These are phyloP conservation scores for Plectosphaerella cucumerina DNA, from an alignment of 2,329 filamentous ascomycete species.

Conservation along the genomic window DNA sequence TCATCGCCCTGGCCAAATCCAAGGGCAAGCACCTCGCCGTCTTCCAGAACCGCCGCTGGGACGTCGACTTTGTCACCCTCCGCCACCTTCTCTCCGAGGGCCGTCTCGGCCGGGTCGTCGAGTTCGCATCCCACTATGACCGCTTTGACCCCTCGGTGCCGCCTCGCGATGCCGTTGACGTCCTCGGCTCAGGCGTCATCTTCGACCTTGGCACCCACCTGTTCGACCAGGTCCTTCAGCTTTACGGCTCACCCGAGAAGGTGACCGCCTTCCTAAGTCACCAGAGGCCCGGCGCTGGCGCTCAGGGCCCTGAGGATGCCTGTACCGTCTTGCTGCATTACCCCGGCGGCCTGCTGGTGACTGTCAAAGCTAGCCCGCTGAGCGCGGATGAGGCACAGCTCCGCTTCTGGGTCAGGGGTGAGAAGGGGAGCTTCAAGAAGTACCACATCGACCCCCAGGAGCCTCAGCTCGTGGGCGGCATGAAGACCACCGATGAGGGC, in stretches of 20 bases:
- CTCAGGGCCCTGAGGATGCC: conserved; percentile 50
- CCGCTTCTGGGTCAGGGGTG: conserved; percentile 73
- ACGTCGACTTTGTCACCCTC: conserved; percentile 71
- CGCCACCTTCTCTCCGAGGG: conserved; percentile 55
- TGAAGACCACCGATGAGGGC: conserved; percentile 53
- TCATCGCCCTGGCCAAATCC: conserved; percentile 51
- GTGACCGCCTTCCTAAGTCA: conserved; percentile 65
- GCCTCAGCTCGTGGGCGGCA: conserved; percentile 63
- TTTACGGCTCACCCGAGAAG: conserved; percentile 64
- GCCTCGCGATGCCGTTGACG: conserved; percentile 54
- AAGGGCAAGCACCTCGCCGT: conserved; percentile 54
- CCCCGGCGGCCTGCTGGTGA: conserved; percentile 56
- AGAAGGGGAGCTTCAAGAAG: conserved; percentile 75
- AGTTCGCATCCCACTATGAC: conserved; percentile 80
- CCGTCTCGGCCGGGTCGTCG: conserved; percentile 63
- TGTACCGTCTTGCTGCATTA: conserved; percentile 66
- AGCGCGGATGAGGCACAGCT: conserved; percentile 66
- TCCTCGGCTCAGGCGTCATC: conserved; percentile 61
- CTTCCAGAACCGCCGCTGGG: conserved; percentile 74
- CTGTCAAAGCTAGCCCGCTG: conserved; percentile 64
- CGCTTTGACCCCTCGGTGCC: conserved; percentile 62
- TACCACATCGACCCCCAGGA: conserved; percentile 69
- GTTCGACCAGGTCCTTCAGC: conserved; percentile 67
- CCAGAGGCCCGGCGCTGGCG: conserved; percentile 49
- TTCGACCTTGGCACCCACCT: conserved; percentile 76